A percentile compares a stretch with the other conserved stretches of the same genome.
These are phyloP conservation scores for Litchi chinensis DNA, from an alignment of 345 rosid species.

Conservation along the genomic window DNA sequence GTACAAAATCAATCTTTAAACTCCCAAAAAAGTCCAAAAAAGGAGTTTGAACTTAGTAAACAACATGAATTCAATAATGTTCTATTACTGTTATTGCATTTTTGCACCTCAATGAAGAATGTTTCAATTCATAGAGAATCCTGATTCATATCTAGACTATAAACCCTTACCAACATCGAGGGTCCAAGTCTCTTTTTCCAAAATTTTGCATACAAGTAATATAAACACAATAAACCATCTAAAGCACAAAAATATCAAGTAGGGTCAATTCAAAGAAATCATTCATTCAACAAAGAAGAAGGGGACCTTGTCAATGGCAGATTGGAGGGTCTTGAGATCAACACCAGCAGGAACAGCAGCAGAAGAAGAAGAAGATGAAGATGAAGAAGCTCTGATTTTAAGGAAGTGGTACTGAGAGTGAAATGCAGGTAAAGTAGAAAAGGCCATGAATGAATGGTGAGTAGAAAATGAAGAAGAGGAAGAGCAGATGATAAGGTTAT, in stretches of 20 bases:
- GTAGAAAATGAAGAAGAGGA: not conserved
- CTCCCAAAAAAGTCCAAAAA: not conserved
- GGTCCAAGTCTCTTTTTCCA: too few relatives aligned
- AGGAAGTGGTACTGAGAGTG: not conserved
- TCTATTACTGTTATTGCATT: not conserved
- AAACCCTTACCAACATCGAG: not conserved
- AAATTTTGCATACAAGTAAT: not conserved
- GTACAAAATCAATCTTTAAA: too few relatives aligned
- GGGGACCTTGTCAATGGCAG: slow-evolving; percentile 70
- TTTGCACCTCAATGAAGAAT: not conserved
- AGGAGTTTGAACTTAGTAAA: too few relatives aligned
- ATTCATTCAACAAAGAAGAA: not conserved
- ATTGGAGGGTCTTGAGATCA: slow-evolving; percentile 62
- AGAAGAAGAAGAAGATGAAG: slow-evolving; percentile 49
- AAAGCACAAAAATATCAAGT: not conserved
- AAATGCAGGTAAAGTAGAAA: slow-evolving; percentile 12
- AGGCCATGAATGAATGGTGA: slow-evolving; percentile 9
- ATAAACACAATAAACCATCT: not conserved
- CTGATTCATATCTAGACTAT: not conserved
- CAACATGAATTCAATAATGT: not conserved
- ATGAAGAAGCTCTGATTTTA: slow-evolving; percentile 13
- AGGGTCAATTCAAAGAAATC: not conserved
- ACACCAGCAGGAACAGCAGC: slow-evolving; percentile 43
- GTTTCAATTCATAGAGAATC: not conserved
- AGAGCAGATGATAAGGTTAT: not conserved